Percentiles rank a stretch among this genome's conserved stretches.
Evolutionary conservation across 495 filamentous ascomycete species (phyloP).

Genomic region (Penicillium daleae): DNA sequence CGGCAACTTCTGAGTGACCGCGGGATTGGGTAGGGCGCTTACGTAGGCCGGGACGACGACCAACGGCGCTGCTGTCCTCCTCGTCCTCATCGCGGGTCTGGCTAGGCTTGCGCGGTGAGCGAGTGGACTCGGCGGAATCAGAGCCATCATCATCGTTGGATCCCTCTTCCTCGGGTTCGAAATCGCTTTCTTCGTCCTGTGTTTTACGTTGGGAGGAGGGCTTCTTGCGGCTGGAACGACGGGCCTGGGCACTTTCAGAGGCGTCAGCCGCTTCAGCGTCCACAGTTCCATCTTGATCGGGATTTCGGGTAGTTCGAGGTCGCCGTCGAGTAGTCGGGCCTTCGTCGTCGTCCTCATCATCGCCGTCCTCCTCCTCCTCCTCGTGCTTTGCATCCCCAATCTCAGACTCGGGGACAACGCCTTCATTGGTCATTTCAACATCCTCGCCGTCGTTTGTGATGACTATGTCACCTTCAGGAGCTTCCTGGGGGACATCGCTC

Average conservation of each 20-base stretch:
- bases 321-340: slow-evolving; percentile 59
- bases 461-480: slow-evolving; percentile 39
- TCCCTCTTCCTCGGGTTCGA: slow-evolving; percentile 71
- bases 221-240: slow-evolving; percentile 53
- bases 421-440: slow-evolving; percentile 48
- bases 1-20: slow-evolving; percentile 57
- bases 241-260: slow-evolving; percentile 35
- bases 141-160: slow-evolving; percentile 69
- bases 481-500: slow-evolving; percentile 43
- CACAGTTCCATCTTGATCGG: slow-evolving; percentile 26
- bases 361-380: slow-evolving; percentile 64
- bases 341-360: slow-evolving; percentile 75
- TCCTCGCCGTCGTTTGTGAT: slow-evolving; percentile 31
- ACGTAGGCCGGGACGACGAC: slow-evolving; percentile 55
- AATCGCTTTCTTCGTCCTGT: slow-evolving; percentile 80
- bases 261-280: slow-evolving; percentile 36
- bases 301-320: slow-evolving; percentile 43
- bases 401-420: slow-evolving; percentile 56
- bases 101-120: slow-evolving; percentile 48
- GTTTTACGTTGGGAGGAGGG: slow-evolving; percentile 55
- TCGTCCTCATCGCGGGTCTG: slow-evolving; percentile 46
- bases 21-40: slow-evolving; percentile 57
- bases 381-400: slow-evolving; percentile 44
- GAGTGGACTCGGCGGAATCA: slow-evolving; percentile 50
- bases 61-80: slow-evolving; percentile 48